Evolutionary conservation across 805 yeast species (phyloP).

Genomic region (Candida hungchunana): DNA sequence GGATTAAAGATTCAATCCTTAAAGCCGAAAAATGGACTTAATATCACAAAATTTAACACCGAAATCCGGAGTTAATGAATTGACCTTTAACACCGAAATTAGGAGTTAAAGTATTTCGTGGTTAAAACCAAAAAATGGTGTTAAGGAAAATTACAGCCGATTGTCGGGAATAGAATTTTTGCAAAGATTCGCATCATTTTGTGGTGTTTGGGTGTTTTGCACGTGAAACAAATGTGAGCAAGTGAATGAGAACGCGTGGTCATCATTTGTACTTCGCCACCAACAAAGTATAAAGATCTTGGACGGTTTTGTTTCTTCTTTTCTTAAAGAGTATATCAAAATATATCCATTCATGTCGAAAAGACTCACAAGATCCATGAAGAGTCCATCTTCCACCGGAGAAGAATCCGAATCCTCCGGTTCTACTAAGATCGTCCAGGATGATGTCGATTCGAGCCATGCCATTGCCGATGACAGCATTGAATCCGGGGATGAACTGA

Average conservation of each 20-base stretch:
- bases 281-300: slow-evolving; percentile 3
- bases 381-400: too few relatives aligned
- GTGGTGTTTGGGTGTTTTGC: slow-evolving; percentile 3
- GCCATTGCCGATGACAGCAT: slow-evolving; percentile 19
- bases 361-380: slow-evolving; percentile 21
- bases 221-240: slow-evolving; percentile 6
- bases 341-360: slow-evolving; percentile 11
- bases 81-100: too few relatives aligned
- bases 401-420: too few relatives aligned
- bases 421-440: not conserved
- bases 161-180: not conserved
- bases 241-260: too few relatives aligned
- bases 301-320: not conserved
- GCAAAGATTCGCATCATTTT: not conserved
- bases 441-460: slow-evolving; percentile 6
- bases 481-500: slow-evolving; percentile 19
- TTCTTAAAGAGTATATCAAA: not conserved
- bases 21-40: not conserved
- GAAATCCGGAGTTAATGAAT: too few relatives aligned
- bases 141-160: too few relatives aligned
- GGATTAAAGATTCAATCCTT: not conserved
- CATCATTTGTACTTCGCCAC: too few relatives aligned
- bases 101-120: too few relatives aligned
- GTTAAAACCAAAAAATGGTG: too few relatives aligned
- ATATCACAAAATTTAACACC: too few relatives aligned